Evolutionary conservation across 441 rosid species (phyloP), one percentile per base, ranked within the genome.

Genomic region (Aleurites moluccanus): DNA sequence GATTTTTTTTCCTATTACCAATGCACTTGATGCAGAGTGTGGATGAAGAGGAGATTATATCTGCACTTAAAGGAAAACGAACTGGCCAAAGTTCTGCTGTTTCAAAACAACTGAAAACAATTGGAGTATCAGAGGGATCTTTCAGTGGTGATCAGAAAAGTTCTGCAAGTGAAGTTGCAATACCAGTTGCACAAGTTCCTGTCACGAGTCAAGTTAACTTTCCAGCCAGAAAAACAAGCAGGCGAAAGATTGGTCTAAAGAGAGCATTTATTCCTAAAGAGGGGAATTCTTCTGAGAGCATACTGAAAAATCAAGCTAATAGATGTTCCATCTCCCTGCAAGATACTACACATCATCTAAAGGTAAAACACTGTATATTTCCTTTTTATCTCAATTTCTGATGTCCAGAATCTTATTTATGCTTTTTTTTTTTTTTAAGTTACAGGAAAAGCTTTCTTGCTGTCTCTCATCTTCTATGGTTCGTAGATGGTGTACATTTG

Each of bases 401-500:
- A 45, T 57, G 38, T 44, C 45, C 53, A 33, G 33, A 35, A 33
- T 47, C 69, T 53, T 15, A 50, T 56, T 42, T 63, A 49, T 69
- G 30, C 14, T 42, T 70, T 28, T 70, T 72, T 33, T 14, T 62
- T 33, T 27, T 18, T 8, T 23, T 59, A 74, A 73, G n/a, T 80
- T 81, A 74, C 90, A 94, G 99, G 89, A 90, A 81, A 84, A 85
- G 79, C 82, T 93, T 73, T 88, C 90, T 53, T 80, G 82, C 77
- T 85, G 87, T 80, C 81, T 97, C 76, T 92, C 99, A 77, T 83
- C 88, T 62, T 78, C 83, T 61, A 67, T 91, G 74, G 89, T 86
- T 11, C 89, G 90, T 60, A 86, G 91, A 86, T 90, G 99, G 97
- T 97, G 97, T 86, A 81, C 77, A 66, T 97, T 81, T 83, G 99